Evolutionary conservation across 169 alveolate genomes (phyloP), one percentile per base, ranked within the genome.

Genomic region (Plasmodium fragile): DNA sequence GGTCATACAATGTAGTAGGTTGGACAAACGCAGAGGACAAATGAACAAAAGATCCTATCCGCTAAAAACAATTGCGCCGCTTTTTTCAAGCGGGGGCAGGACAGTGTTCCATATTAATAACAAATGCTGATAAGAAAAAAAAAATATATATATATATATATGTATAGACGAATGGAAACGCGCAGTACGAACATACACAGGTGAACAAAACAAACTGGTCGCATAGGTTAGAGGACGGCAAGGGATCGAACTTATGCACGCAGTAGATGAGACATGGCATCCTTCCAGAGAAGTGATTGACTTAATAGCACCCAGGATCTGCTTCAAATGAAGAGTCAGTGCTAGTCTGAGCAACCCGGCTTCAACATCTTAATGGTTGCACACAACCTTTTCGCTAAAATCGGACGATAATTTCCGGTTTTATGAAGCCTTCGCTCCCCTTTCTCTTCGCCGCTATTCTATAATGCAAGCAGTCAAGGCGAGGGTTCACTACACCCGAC

Each of bases 371-470:
- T 16, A 25, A n/a, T 69, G 2, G 28, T 69, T 0, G 28, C 4
- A 3, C 52, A 71, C 49, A 28, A 30, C 25, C 55, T 49, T 11
- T 30, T 55, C 30, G 45, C 71, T 65, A 77, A 75, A 77, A 87
- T 34, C 72, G 30, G 71, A 87, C 93, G 34, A 78, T 8, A 39
- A 87, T 87, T 87, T 87, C 90, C 45, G 93, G 87, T 30, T 36
- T 85, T 16, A 16, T 13, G 18, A 13, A 25, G 5, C 18, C 4
- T 8, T 36, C 75, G 2, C 75, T 13, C 22, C 69, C 71, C 30
- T 85, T 77, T 49, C 18, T 16, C 22, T 36, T 49, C 41, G 41
- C 25, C 3, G 28, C 16, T 59, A 52, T 41, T 18, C 43, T n/a
- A 41, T 82, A 69, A 82, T 39, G 72, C 30, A 82, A 34, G 28